Evolutionary conservation across 2,329 filamentous ascomycete genomes (phyloP).

Genomic region (Ophiostoma tasmaniense): DNA sequence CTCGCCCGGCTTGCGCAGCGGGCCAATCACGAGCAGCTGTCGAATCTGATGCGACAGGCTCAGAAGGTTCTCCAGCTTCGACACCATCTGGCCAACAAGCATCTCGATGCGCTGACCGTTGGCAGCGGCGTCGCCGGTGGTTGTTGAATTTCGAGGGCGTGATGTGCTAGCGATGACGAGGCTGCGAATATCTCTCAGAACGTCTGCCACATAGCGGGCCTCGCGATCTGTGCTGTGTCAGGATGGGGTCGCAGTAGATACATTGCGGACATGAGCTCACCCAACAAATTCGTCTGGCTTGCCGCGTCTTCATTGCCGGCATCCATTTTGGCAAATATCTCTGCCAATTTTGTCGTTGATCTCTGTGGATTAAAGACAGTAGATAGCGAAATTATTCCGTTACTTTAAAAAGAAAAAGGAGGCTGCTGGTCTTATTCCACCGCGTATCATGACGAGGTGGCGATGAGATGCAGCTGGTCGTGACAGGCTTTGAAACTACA

Average conservation of each 20-base stretch:
- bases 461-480: neutral
- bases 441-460: neutral
- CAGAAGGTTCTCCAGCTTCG: constrained; percentile 37
- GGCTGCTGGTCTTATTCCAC: neutral
- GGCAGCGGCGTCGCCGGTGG: constrained; percentile 32
- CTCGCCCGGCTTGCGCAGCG: constrained; percentile 36
- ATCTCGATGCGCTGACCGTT: constrained; percentile 35
- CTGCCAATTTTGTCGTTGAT: neutral
- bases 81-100: constrained; percentile 31
- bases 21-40: constrained; percentile 42
- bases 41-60: constrained; percentile 40
- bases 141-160: constrained; percentile 28
- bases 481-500: neutral
- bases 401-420: neutral
- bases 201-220: constrained; percentile 35
- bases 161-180: constrained; percentile 33
- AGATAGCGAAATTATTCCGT: neutral
- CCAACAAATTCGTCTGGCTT: neutral
- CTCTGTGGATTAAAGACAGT: neutral
- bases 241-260: neutral
- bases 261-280: neutral
- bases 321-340: neutral
- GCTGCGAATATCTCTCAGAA: constrained; percentile 38
- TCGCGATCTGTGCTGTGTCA: constrained; percentile 29
- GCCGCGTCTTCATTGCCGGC: neutral